Percentiles rank a stretch among this genome's conserved stretches.
These are phyloP conservation scores for Daedaleopsis sinensis DNA, from an alignment of 768 basidiomycete genomes.

Conservation along the genomic window DNA sequence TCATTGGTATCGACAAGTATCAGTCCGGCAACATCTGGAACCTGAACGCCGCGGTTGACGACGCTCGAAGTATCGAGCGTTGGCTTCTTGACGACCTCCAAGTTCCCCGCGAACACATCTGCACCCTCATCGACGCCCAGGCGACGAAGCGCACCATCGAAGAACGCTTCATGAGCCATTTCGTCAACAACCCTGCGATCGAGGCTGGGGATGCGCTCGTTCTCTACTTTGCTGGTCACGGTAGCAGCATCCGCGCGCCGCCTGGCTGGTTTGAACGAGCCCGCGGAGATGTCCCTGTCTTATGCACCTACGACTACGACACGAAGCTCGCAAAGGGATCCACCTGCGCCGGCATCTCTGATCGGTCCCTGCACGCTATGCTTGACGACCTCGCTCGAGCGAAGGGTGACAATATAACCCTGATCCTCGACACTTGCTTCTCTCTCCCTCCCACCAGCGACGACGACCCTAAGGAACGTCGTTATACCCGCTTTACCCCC, in stretches of 20 bases:
- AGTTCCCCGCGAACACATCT: slow-evolving; percentile 61
- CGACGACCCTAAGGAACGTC: slow-evolving; percentile 45
- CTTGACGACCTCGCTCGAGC: slow-evolving; percentile 53
- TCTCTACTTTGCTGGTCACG: slow-evolving; percentile 78
- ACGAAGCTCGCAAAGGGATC: slow-evolving; percentile 48
- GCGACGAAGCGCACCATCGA: slow-evolving; percentile 68
- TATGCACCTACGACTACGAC: slow-evolving; percentile 72
- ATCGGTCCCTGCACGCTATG: slow-evolving; percentile 65
- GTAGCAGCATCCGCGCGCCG: slow-evolving; percentile 59
- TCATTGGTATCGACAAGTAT: slow-evolving; percentile 73
- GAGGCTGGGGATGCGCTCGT: slow-evolving; percentile 64
- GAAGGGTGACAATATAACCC: slow-evolving; percentile 72
- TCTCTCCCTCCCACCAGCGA: slow-evolving; percentile 42
- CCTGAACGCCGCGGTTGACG: slow-evolving; percentile 64
- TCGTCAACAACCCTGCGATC: slow-evolving; percentile 63
- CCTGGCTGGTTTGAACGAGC: slow-evolving; percentile 57
- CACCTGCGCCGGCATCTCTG: slow-evolving; percentile 61
- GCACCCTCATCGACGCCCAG: slow-evolving; percentile 55
- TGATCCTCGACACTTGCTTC: slow-evolving; percentile 71
- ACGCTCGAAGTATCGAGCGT: slow-evolving; percentile 58
- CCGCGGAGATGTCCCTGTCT: slow-evolving; percentile 50
- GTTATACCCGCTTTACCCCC: slow-evolving; percentile 60
- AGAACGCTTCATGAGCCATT: slow-evolving; percentile 59
- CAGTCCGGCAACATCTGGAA: slow-evolving; percentile 64
- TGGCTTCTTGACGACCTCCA: slow-evolving; percentile 61